Conservation (phyloP, 208 protist species). For the Leishmania mexicana region DNA sequence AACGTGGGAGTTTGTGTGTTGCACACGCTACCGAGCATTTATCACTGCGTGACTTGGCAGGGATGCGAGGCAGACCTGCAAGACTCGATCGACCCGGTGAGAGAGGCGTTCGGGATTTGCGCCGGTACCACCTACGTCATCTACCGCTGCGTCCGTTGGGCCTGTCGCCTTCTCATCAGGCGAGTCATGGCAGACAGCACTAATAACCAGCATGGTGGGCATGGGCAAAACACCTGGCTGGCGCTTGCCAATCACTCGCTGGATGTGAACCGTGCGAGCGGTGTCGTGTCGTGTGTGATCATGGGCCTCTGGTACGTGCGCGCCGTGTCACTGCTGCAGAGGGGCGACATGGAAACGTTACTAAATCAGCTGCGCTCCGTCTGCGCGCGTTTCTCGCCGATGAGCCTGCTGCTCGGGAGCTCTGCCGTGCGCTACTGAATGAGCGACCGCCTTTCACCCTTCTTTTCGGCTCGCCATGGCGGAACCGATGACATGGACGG, state of each 20-base stretch:
- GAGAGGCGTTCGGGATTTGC: slow-evolving; percentile 73
- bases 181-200: slow-evolving; percentile 32
- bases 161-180: slow-evolving; percentile 37
- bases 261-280: slow-evolving; percentile 39
- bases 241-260: slow-evolving; percentile 23
- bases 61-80: slow-evolving; percentile 38
- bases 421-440: not conserved
- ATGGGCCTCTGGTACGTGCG: slow-evolving; percentile 67
- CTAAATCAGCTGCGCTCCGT: slow-evolving; percentile 45
- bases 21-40: slow-evolving; percentile 80
- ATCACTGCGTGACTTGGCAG: slow-evolving; percentile 50
- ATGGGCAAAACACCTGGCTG: slow-evolving; percentile 33
- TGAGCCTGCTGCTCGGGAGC: slow-evolving; percentile 39
- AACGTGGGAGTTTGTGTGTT: slow-evolving; percentile 59
- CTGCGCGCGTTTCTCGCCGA: slow-evolving; percentile 49
- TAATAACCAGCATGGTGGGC: not conserved
- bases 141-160: slow-evolving; percentile 58
- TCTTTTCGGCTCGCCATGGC: not conserved
- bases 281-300: slow-evolving; percentile 41
- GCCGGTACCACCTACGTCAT: slow-evolving; percentile 60
- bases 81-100: slow-evolving; percentile 46
- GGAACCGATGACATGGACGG: not conserved
- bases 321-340: slow-evolving; percentile 60
- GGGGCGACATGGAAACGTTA: slow-evolving; percentile 38
- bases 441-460: too few relatives aligned